Evolutionary conservation across 1,139 yeast species (phyloP), one percentile per base, ranked within the genome.

Genomic region (Spathaspora sp.): DNA sequence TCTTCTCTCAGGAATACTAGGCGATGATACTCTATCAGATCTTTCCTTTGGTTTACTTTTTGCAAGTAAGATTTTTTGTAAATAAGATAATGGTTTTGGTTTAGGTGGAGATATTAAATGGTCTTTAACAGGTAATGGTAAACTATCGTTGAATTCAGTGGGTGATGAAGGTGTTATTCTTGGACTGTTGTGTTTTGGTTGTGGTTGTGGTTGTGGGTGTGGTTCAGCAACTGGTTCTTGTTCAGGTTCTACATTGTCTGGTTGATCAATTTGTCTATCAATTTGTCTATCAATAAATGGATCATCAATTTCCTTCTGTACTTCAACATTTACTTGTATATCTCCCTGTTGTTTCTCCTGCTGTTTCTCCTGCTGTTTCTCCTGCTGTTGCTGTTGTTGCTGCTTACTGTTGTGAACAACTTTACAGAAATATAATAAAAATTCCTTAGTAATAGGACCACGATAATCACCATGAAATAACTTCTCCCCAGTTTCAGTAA

Each of bases 371-470:
- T 47, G 49, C 38, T 13, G 34, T 13, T 3, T 4, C 8, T 29
- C 13, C 16, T 27, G 23, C 4, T n/a, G 18, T 11, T 24, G 15
- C 20, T 27, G 33, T 34, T 25, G 25, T 44, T 42, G 65, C 24
- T 60, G 60, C 7, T 63, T 51, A 15, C 38, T 38, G 25, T 39
- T 39, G 27, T 49, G 25, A 17, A 65, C 63, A 1, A 69, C 68
- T 42, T 62, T 58, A 46, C 77, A 71, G 43, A 72, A 64, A 27
- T 63, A 64, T 40, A 69, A 55, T 42, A 74, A 58, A 43, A 68
- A 74, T 40, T 71, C 76, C 6, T 68, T 56, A 0, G 77, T 72
- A 5, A 74, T 60, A 1, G 76, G 72, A 0, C 78, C 78, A 7
- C 61, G 57, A 50, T 72, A 72, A 10, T 58, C 61, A 0, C 68